These are phyloP conservation scores for Amanita fuliginea DNA, from an alignment of 768 basidiomycete genomes.

Conservation along the genomic window DNA sequence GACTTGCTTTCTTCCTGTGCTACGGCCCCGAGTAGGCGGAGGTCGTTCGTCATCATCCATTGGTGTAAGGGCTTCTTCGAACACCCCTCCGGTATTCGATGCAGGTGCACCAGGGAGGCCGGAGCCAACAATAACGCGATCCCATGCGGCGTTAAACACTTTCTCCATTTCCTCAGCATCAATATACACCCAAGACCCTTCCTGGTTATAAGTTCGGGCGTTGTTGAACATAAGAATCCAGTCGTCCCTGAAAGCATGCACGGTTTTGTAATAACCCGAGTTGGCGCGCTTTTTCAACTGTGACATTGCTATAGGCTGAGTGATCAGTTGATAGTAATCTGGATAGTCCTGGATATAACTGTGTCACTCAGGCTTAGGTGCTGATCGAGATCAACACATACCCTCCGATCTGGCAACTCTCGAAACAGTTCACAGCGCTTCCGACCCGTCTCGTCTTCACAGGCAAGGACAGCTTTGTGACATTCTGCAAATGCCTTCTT, in stretches of 20 bases:
- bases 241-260: slow-evolving; percentile 63
- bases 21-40: slow-evolving; percentile 40
- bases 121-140: slow-evolving; percentile 50
- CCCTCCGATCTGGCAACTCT: slow-evolving; percentile 73
- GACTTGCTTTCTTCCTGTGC: slow-evolving; percentile 58
- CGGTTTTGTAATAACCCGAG: slow-evolving; percentile 59
- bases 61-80: slow-evolving; percentile 52
- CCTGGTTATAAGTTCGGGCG: slow-evolving; percentile 87
- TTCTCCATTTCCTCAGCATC: slow-evolving; percentile 94
- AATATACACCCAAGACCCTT: slow-evolving; percentile 90
- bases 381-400: slow-evolving; percentile 18
- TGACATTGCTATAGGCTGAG: slow-evolving; percentile 78
- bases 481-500: slow-evolving; percentile 76
- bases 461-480: slow-evolving; percentile 59
- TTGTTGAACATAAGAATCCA: slow-evolving; percentile 92
- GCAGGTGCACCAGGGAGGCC: slow-evolving; percentile 64
- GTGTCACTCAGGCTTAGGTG: not conserved
- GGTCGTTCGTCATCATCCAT: slow-evolving; percentile 76
- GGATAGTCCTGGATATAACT: slow-evolving; percentile 58
- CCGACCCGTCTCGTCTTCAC: slow-evolving; percentile 63
- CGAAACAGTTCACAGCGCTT: slow-evolving; percentile 82
- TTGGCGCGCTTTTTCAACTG: slow-evolving; percentile 72
- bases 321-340: slow-evolving; percentile 87
- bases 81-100: slow-evolving; percentile 14
- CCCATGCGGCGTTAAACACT: slow-evolving; percentile 65